These are phyloP conservation scores for Fusarium sp. DNA, from an alignment of 2,329 filamentous ascomycete species.

Conservation along the genomic window DNA sequence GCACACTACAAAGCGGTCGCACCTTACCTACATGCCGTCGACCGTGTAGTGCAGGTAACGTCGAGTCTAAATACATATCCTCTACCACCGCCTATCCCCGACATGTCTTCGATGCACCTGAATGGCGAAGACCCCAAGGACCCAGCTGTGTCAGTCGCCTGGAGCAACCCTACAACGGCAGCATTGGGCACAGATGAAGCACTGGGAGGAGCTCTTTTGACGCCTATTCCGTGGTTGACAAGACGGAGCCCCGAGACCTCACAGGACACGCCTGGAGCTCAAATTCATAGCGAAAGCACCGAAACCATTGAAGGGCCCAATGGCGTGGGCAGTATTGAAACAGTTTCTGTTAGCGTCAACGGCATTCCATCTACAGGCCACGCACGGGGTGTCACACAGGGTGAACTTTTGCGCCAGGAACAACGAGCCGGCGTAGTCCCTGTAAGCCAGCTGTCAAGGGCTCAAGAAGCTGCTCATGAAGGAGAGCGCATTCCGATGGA, in stretches of 20 bases:
- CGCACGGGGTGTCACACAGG: slow-evolving; percentile 79
- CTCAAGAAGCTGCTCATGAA: slow-evolving; percentile 53
- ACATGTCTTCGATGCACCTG: slow-evolving; percentile 68
- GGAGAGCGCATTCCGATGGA: slow-evolving; percentile 49
- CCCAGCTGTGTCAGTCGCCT: slow-evolving; percentile 59
- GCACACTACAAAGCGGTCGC: slow-evolving; percentile 86
- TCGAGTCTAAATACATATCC: slow-evolving; percentile 87
- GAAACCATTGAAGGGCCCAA: slow-evolving; percentile 87
- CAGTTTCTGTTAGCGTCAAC: slow-evolving; percentile 82
- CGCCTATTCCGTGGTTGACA: slow-evolving; percentile 91
- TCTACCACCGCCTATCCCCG: slow-evolving; percentile 77
- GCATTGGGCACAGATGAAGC: slow-evolving; percentile 87
- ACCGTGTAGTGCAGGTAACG: slow-evolving; percentile 91
- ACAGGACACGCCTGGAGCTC: slow-evolving; percentile 54
- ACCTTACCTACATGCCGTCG: slow-evolving; percentile 90
- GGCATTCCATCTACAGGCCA: slow-evolving; percentile 71
- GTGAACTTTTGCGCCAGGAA: slow-evolving; percentile 88
- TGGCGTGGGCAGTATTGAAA: slow-evolving; percentile 84
- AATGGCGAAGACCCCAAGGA: slow-evolving; percentile 73
- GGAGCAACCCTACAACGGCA: slow-evolving; percentile 64
- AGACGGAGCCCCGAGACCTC: slow-evolving; percentile 55
- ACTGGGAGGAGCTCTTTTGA: slow-evolving; percentile 90
- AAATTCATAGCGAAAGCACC: slow-evolving; percentile 78
- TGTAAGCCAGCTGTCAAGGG: slow-evolving; percentile 70
- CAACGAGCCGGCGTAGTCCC: slow-evolving; percentile 86